Evolutionary conservation across 352 stramenopile genomes (phyloP).

Genomic region (Pythium brachiatum): DNA sequence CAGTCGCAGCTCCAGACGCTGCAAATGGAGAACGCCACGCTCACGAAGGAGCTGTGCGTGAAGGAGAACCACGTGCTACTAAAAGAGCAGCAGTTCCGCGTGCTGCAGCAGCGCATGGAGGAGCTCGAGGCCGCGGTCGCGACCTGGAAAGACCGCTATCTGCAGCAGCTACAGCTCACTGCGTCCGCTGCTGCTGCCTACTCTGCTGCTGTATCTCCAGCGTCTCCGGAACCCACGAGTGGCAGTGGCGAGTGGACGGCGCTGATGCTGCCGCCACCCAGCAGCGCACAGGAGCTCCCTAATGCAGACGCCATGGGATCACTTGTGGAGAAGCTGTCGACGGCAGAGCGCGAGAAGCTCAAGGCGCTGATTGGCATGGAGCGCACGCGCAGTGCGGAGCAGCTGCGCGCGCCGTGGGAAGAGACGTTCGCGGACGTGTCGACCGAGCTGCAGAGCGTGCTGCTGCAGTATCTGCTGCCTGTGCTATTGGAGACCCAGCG

Average conservation of each 20-base stretch:
- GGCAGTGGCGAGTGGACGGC: constrained; percentile 10
- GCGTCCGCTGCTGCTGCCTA: no score
- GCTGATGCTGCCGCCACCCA: constrained; percentile 1
- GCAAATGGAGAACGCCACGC: constrained; percentile 54
- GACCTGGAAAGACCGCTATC: constrained; percentile 64
- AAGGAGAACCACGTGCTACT: constrained; percentile 76
- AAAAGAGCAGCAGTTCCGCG: constrained; percentile 73
- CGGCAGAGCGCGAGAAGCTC: constrained; percentile 44
- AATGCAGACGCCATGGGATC: constrained; percentile 24
- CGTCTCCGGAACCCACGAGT: not conserved
- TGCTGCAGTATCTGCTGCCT: constrained; percentile 55
- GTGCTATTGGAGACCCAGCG: constrained; percentile 37
- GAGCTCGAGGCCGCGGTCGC: constrained; percentile 54
- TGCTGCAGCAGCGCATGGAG: constrained; percentile 67
- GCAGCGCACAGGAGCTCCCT: constrained; percentile 14
- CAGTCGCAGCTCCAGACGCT: constrained; percentile 59
- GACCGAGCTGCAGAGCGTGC: constrained; percentile 50
- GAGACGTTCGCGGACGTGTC: constrained; percentile 50
- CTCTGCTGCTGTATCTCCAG: not conserved
- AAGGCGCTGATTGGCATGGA: constrained; percentile 43
- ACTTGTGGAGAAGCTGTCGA: constrained; percentile 53
- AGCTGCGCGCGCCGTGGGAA: constrained; percentile 25
- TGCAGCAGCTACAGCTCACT: constrained; percentile 42
- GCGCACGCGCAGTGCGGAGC: constrained; percentile 19
- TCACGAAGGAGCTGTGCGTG: constrained; percentile 61